Percentiles rank a stretch among this genome's conserved stretches.
These are phyloP conservation scores for Erodium trifolium DNA, from an alignment of 441 rosid species.

Conservation along the genomic window DNA sequence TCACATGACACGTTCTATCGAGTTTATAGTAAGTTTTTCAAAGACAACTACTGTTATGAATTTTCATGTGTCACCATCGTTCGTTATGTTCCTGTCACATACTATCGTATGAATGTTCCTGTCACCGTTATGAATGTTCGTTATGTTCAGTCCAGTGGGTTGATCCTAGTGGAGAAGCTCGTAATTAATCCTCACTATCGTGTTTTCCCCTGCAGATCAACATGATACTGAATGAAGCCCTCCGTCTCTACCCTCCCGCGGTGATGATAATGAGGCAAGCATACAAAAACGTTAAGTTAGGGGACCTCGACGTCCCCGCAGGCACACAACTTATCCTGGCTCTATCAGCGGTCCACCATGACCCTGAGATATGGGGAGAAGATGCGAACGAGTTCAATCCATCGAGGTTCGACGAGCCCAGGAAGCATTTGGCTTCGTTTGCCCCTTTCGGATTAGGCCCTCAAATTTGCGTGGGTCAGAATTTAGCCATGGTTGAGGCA, in stretches of 20 bases:
- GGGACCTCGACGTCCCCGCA: slow-evolving; percentile 48
- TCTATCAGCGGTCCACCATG: slow-evolving; percentile 41
- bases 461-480: slow-evolving; percentile 60
- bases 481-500: slow-evolving; percentile 47
- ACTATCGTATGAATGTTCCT: too few species aligned
- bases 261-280: slow-evolving; percentile 41
- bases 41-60: too few species aligned
- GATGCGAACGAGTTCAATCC: slow-evolving; percentile 72
- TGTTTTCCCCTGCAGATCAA: slow-evolving; percentile 33
- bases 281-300: slow-evolving; percentile 34
- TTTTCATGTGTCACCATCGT: too few species aligned
- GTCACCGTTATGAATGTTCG: too few species aligned
- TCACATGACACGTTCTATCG: too few species aligned
- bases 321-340: slow-evolving; percentile 48
- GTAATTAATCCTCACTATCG: too few species aligned
- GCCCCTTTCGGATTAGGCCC: slow-evolving; percentile 72
- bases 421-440: slow-evolving; percentile 43
- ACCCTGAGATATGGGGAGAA: slow-evolving; percentile 56
- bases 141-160: too few species aligned
- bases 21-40: too few species aligned
- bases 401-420: slow-evolving; percentile 40
- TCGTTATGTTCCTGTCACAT: too few species aligned
- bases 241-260: slow-evolving; percentile 64
- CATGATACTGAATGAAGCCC: slow-evolving; percentile 58
- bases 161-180: too few species aligned